A percentile compares a stretch with the other conserved stretches of the same genome.
These are phyloP conservation scores for Chalaropsis ovoidea DNA, from an alignment of 2,329 filamentous ascomycete species.

Conservation along the genomic window DNA sequence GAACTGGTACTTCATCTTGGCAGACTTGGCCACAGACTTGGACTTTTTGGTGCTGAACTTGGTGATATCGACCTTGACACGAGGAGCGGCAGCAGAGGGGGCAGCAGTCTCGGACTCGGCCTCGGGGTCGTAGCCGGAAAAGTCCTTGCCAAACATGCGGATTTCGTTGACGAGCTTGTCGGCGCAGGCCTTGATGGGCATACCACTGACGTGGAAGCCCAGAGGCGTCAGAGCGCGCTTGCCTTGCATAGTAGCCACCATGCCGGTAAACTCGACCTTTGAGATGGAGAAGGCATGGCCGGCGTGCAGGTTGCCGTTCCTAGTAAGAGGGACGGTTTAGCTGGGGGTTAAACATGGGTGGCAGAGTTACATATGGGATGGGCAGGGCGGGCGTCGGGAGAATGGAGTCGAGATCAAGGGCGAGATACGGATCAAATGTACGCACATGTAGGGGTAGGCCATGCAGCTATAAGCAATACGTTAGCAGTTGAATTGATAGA, in stretches of 20 bases:
- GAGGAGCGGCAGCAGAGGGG: slow-evolving; percentile 47
- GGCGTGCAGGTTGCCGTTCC: slow-evolving; percentile 77
- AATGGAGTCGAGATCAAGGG: neutral
- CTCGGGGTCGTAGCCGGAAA: slow-evolving; percentile 63
- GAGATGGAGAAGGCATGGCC: slow-evolving; percentile 86
- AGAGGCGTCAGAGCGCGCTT: slow-evolving; percentile 80
- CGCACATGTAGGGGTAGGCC: slow-evolving; percentile 33
- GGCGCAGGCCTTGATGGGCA: slow-evolving; percentile 95
- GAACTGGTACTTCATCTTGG: slow-evolving; percentile 91
- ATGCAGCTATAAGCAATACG: slow-evolving; percentile 30
- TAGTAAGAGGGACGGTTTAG: slow-evolving; percentile 36
- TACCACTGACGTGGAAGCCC: slow-evolving; percentile 86
- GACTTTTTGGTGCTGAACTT: slow-evolving; percentile 91
- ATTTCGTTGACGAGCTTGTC: slow-evolving; percentile 91
- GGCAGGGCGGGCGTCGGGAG: neutral
- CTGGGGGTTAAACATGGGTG: slow-evolving; percentile 36
- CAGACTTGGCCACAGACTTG: slow-evolving; percentile 80
- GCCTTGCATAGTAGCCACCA: slow-evolving; percentile 82
- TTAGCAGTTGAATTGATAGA: slow-evolving; percentile 1
- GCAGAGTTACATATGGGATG: neutral
- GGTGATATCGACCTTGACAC: slow-evolving; percentile 68
- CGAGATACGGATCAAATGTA: slow-evolving; percentile 29
- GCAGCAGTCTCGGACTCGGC: slow-evolving; percentile 39
- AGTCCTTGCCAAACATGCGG: slow-evolving; percentile 76
- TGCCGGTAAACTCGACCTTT: slow-evolving; percentile 86